These are phyloP conservation scores for Backusella sp. DNA, from an alignment of 192 early-diverging fungal genomes.

Conservation along the genomic window DNA sequence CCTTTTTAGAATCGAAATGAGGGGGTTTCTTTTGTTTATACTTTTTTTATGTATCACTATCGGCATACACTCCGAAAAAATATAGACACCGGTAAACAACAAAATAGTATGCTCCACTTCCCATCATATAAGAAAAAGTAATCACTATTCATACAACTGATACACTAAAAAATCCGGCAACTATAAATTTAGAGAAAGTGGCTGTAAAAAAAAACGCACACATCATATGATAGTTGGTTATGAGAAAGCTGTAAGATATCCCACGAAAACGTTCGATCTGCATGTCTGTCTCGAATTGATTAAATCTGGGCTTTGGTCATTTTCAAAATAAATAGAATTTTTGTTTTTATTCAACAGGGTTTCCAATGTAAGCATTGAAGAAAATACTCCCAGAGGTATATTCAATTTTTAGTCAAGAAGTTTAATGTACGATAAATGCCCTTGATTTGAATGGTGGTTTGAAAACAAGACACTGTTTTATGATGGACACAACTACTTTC, in stretches of 20 bases:
- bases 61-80: background rate
- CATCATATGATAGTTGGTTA: background rate
- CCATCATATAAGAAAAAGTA: no score
- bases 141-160: no score
- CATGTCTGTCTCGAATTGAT: background rate
- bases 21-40: background rate
- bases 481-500: no score
- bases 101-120: background rate
- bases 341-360: background rate
- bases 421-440: no score
- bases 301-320: background rate
- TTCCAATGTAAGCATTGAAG: background rate
- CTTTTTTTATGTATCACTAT: background rate
- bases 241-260: background rate
- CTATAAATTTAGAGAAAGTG: background rate
- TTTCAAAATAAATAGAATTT: constrained; percentile 1
- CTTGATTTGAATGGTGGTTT: no score
- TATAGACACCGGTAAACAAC: background rate
- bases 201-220: background rate
- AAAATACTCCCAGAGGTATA: no score
- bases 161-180: no score
- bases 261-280: background rate
- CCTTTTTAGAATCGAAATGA: background rate
- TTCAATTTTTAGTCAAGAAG: no score
- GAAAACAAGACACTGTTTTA: no score